Percentiles rank a stretch among this genome's conserved stretches.
These are phyloP conservation scores for Fraxinus velutina DNA, from an alignment of 305 asterid genomes.

Conservation along the genomic window DNA sequence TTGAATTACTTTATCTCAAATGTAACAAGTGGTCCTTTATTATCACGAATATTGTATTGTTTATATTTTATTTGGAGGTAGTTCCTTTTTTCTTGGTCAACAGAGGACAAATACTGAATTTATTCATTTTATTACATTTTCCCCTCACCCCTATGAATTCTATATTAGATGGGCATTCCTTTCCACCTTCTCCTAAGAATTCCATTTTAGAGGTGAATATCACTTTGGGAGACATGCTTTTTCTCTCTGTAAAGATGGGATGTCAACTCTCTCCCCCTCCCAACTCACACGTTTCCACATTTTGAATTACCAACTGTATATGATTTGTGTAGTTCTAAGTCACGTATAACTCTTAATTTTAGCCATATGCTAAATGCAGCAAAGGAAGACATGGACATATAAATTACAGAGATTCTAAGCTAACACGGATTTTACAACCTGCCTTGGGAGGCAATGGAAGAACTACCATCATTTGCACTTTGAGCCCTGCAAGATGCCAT, in stretches of 20 bases:
- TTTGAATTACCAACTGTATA: background rate
- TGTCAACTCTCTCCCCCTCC: background rate
- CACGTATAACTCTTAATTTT: background rate
- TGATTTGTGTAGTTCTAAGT: background rate
- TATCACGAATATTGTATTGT: background rate
- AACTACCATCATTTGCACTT: constrained; percentile 54
- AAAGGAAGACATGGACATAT: constrained; percentile 45
- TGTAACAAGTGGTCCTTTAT: background rate
- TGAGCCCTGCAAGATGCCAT: constrained; percentile 80
- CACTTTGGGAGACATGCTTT: background rate
- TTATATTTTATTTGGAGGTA: constrained; percentile 10
- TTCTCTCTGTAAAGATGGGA: background rate
- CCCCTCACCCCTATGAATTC: background rate
- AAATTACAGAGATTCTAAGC: constrained; percentile 55
- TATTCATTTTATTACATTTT: background rate
- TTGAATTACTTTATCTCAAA: background rate
- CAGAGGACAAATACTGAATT: background rate
- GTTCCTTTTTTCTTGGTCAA: constrained; percentile 4
- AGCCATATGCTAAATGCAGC: constrained; percentile 33
- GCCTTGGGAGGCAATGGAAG: constrained; percentile 55
- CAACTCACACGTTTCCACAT: background rate
- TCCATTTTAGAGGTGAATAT: background rate
- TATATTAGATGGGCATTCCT: background rate
- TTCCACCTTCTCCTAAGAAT: background rate
- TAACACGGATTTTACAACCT: constrained; percentile 56